Percentiles rank a stretch among this genome's conserved stretches.
phyloP scores from a whole-genome alignment of 2,329 filamentous ascomycete species.

The Fusarium graminum region DNA sequence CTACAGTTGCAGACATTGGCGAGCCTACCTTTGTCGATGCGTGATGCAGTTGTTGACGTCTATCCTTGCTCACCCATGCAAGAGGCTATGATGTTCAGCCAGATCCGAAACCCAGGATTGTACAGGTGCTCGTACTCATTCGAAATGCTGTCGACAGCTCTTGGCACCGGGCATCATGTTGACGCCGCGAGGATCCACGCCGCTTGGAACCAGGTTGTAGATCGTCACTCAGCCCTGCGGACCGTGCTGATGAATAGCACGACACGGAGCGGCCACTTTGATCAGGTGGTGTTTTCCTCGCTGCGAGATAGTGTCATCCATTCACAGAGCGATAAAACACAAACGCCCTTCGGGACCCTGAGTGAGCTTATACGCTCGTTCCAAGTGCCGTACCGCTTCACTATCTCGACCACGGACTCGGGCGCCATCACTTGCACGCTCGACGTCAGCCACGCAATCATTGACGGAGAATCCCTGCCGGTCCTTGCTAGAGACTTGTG shows the following conservation, averaged over 20 bases:
- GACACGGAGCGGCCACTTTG: conserved; percentile 15
- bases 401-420: conserved; percentile 16
- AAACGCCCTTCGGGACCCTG: conserved; percentile 13
- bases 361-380: conserved; percentile 15
- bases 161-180: conserved; percentile 17
- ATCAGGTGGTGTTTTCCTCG: conserved; percentile 15
- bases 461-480: conserved; percentile 14
- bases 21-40: conserved; percentile 13
- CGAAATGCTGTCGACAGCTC: conserved; percentile 15
- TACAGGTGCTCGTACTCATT: conserved; percentile 11
- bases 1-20: conserved; percentile 13
- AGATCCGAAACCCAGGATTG: conserved; percentile 14
- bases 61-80: conserved; percentile 14
- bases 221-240: conserved; percentile 15
- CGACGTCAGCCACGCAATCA: conserved; percentile 16
- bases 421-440: conserved; percentile 14
- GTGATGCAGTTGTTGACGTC: conserved; percentile 13
- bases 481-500: conserved; percentile 17
- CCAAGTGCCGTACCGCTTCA: conserved; percentile 17
- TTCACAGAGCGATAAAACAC: conserved; percentile 11
- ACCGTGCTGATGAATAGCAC: conserved; percentile 13
- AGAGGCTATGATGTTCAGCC: conserved; percentile 16
- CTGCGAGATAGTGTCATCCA: conserved; percentile 10
- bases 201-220: conserved; percentile 14
- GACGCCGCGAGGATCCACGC: conserved; percentile 11